These are phyloP conservation scores for Phytophthora tentaculata DNA, from an alignment of 352 stramenopile genomes.

Conservation along the genomic window DNA sequence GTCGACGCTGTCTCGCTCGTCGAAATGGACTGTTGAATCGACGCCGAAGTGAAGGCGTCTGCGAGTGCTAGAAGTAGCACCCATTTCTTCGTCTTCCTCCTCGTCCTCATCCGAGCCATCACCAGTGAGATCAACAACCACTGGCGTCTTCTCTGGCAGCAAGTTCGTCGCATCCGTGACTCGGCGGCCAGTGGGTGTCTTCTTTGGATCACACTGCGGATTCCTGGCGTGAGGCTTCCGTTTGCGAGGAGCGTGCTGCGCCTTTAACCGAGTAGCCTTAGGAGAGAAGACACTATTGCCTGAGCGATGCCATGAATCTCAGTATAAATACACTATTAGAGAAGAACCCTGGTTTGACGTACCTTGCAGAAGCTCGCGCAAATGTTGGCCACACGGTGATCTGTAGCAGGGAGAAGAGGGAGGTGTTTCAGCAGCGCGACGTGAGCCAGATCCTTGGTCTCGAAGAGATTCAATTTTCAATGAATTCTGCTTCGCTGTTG, in stretches of 20 bases:
- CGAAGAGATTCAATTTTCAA: neutral
- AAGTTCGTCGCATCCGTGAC: neutral
- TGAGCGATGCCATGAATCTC: neutral
- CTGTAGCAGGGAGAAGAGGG: neutral
- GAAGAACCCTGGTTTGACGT: neutral
- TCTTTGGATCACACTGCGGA: neutral
- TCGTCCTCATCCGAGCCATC: neutral
- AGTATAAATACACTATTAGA: neutral
- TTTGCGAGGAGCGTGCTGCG: slow-evolving; percentile 1
- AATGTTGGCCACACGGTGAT: slow-evolving; percentile 9
- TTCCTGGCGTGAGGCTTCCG: too few relatives aligned
- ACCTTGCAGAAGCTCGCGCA: slow-evolving; percentile 17
- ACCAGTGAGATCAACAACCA: slow-evolving; percentile 11
- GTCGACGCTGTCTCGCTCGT: slow-evolving; percentile 7
- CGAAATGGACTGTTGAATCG: slow-evolving; percentile 12
- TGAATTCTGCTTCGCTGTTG: neutral
- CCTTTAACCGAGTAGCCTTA: slow-evolving; percentile 2
- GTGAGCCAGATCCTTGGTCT: neutral
- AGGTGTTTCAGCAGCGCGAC: neutral
- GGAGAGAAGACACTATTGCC: slow-evolving; percentile 14
- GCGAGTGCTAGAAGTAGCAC: neutral
- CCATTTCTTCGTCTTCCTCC: neutral
- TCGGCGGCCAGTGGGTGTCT: neutral
- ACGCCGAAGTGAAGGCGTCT: slow-evolving; percentile 16
- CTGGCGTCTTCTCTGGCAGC: neutral